Evolutionary conservation across 768 basidiomycete species (phyloP), one percentile per base, ranked within the genome.

Genomic region (Amanita thiersii): DNA sequence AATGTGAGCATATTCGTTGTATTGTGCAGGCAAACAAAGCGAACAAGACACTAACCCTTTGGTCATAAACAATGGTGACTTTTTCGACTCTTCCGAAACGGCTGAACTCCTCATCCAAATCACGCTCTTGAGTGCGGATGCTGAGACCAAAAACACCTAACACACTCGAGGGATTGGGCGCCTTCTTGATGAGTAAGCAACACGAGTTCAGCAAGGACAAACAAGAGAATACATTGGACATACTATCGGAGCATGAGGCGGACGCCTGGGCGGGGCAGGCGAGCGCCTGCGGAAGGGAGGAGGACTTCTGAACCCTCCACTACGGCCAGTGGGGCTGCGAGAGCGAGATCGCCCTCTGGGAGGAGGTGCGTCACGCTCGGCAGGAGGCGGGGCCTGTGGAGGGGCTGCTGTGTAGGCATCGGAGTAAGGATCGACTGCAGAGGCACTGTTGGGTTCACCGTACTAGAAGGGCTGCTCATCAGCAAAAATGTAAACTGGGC

Each of bases 111-210:
- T 94, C 88, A 50, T 97, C 90, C 36, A 99, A 68, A 57, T 98
- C 94, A 30, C 86, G 77, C 57, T 99, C 94, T 41, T 81, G 76
- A 3, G 94, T 97, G 41, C 93, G 79, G 43, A 99, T 94, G 52
- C 90, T 93, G 30, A 98, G 66, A n/a, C 94, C 94, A 51, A 98
- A 99, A n/a, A 97, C 91, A 44, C 94, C 94, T 47, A 99, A 72
- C 23, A 94, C 91, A 47, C 73, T 81, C 52, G 86, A 83, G 15
- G 91, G 86, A 59, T 82, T 84, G 37, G 89, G 88, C 51, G 84
- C 85, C 86, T 89, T 74, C 69, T 70, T 48, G 58, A 56, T 31
- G 50, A 44, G 58, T 75, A 48, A 73, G 65, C 43, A 59, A 45
- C 47, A 48, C 39, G 26, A 33, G 43, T 44, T 48, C 43, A 39